Evolutionary conservation across 140 eudicot genomes (phyloP).

Genomic region (Erigeron philadelphicus): DNA sequence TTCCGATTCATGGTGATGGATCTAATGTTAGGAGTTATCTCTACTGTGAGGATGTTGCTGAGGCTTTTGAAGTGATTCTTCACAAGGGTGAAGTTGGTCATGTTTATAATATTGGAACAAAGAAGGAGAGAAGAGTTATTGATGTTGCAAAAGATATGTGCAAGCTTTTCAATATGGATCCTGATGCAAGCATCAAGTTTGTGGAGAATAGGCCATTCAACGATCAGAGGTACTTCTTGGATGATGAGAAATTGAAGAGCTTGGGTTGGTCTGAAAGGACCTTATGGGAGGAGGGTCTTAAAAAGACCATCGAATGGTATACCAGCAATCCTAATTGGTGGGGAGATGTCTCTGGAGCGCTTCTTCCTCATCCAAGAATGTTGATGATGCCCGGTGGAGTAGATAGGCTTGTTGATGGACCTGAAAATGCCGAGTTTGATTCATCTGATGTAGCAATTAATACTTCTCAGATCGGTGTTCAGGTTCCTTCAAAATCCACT

Average conservation of each 20-base stretch:
- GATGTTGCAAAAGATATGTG: slow-evolving; percentile 78
- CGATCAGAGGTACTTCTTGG: slow-evolving; percentile 85
- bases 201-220: slow-evolving; percentile 85
- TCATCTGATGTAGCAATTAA: slow-evolving; percentile 25
- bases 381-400: slow-evolving; percentile 89
- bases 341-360: slow-evolving; percentile 98
- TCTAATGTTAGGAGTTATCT: slow-evolving; percentile 85
- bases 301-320: slow-evolving; percentile 84
- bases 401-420: slow-evolving; percentile 52
- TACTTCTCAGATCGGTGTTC: slow-evolving; percentile 34
- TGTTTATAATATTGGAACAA: slow-evolving; percentile 90
- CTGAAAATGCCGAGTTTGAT: slow-evolving; percentile 47
- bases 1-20: slow-evolving; percentile 96
- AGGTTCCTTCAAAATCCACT: slow-evolving; percentile 35
- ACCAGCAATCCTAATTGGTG: slow-evolving; percentile 85
- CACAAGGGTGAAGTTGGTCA: slow-evolving; percentile 97
- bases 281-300: slow-evolving; percentile 82
- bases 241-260: slow-evolving; percentile 69
- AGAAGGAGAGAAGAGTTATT: slow-evolving; percentile 68
- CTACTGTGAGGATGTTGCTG: slow-evolving; percentile 87
- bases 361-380: slow-evolving; percentile 96
- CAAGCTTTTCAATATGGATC: slow-evolving; percentile 57
- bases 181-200: slow-evolving; percentile 66
- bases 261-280: slow-evolving; percentile 85
- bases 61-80: slow-evolving; percentile 79